Conservation (phyloP, 352 stramenopile genomes). For the Pythium apleroticum region DNA sequence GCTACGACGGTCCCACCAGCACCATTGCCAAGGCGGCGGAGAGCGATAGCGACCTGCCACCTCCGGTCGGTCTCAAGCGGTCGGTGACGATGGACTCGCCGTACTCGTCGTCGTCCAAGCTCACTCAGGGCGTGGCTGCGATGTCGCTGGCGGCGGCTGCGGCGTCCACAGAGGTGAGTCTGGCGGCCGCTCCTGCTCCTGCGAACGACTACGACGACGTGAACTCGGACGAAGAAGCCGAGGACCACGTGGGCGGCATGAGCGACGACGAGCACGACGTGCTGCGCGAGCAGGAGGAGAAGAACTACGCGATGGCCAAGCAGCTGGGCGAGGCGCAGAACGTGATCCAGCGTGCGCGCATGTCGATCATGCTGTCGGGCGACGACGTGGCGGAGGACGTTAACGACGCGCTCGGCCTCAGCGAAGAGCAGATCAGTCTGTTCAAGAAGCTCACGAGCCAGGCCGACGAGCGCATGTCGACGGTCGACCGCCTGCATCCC, state of each 20-base stretch:
- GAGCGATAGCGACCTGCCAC: slow-evolving; percentile 19
- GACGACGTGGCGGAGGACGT: slow-evolving; percentile 69
- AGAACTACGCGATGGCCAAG: slow-evolving; percentile 83
- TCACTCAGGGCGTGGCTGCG: background rate
- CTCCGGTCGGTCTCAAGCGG: slow-evolving; percentile 31
- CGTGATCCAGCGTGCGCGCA: slow-evolving; percentile 78
- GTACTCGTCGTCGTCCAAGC: slow-evolving; percentile 16
- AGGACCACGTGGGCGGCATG: slow-evolving; percentile 67
- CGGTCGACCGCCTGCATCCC: slow-evolving; percentile 77
- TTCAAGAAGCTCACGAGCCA: slow-evolving; percentile 91
- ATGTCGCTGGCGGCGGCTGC: slow-evolving; percentile 3
- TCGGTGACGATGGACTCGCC: slow-evolving; percentile 28
- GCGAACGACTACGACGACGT: slow-evolving; percentile 79
- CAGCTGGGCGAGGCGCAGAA: slow-evolving; percentile 83
- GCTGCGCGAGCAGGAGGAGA: slow-evolving; percentile 75
- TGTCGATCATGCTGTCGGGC: slow-evolving; percentile 85
- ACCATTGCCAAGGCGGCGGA: slow-evolving; percentile 20
- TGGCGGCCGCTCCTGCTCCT: slow-evolving; percentile 11
- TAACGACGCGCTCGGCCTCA: slow-evolving; percentile 51
- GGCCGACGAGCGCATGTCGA: slow-evolving; percentile 83
- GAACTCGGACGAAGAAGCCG: slow-evolving; percentile 77
- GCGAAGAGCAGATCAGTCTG: slow-evolving; percentile 88
- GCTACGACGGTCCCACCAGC: slow-evolving; percentile 31
- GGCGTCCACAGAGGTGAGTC: slow-evolving; percentile 19
- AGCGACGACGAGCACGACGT: slow-evolving; percentile 67